A percentile compares a stretch with the other conserved stretches of the same genome.
phyloP scores from a whole-genome alignment of 2,329 filamentous ascomycete species.

The Alternaria sp. region DNA sequence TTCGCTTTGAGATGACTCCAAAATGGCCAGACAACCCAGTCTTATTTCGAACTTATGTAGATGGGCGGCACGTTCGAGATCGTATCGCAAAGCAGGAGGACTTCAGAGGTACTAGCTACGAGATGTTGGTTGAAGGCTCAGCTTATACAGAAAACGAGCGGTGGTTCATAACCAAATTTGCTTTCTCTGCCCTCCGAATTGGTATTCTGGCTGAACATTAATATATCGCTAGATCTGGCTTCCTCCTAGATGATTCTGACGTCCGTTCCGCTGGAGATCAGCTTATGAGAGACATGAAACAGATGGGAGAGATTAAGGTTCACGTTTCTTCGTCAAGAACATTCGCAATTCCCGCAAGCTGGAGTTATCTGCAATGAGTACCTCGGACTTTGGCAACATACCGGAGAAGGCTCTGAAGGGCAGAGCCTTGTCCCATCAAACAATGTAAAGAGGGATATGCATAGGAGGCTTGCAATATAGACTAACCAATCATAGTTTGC shows the following conservation, averaged over 20 bases:
- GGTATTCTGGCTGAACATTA: too few relatives aligned
- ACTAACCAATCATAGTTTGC: not conserved
- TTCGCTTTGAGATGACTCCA: slow-evolving; percentile 4
- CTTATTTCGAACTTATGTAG: not conserved
- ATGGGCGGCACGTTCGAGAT: not conserved
- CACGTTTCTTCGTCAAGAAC: not conserved
- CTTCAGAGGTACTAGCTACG: not conserved
- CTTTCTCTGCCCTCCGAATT: too few relatives aligned
- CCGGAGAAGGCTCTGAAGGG: slow-evolving; percentile 37
- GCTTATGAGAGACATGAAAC: not conserved
- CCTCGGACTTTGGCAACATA: slow-evolving; percentile 4
- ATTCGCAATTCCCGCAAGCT: not conserved
- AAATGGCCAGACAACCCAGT: not conserved
- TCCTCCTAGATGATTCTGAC: not conserved
- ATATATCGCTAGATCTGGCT: not conserved
- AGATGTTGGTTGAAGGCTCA: not conserved
- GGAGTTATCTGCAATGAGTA: not conserved
- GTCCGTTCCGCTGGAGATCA: not conserved
- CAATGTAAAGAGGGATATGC: slow-evolving; percentile 5
- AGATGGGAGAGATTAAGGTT: not conserved
- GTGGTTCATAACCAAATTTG: too few relatives aligned
- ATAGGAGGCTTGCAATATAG: not conserved
- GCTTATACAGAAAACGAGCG: not conserved
- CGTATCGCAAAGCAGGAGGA: not conserved
- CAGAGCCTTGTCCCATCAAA: slow-evolving; percentile 21